phyloP scores from a whole-genome alignment of 2,329 filamentous ascomycete genomes.

The Ophiocordyceps sinensis region DNA sequence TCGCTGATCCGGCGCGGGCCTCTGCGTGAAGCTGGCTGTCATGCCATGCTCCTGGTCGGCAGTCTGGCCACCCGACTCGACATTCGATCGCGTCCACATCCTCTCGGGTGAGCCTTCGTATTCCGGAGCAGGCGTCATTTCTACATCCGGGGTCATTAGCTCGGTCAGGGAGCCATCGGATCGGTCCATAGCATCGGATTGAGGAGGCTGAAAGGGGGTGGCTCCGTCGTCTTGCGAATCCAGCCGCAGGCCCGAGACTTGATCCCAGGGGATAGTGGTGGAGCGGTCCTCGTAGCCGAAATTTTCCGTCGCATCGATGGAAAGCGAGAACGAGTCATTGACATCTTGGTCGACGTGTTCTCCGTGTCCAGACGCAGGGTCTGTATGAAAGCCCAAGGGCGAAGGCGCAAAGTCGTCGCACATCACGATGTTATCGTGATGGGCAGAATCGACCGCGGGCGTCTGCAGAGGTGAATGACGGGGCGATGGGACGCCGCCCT shows the following conservation, averaged over 20 bases:
- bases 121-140: too few relatives aligned
- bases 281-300: neutral
- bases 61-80: too few relatives aligned
- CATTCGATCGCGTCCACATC: neutral
- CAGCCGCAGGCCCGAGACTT: too few relatives aligned
- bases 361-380: neutral
- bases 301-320: neutral
- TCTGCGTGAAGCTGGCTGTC: too few relatives aligned
- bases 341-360: too few relatives aligned
- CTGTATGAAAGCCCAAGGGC: neutral
- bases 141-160: too few relatives aligned
- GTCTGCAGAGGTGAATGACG: neutral
- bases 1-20: too few relatives aligned
- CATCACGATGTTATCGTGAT: constrained; percentile 1
- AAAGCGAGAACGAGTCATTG: neutral
- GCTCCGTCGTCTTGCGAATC: too few relatives aligned
- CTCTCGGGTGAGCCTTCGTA: too few relatives aligned
- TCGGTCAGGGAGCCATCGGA: neutral
- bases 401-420: constrained; percentile 1
- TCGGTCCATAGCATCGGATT: neutral
- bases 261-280: neutral
- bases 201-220: neutral
- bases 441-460: neutral
- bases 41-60: too few relatives aligned
- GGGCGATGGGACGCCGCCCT: neutral